phyloP scores from a whole-genome alignment of 306 rosid genomes.

The Psophocarpus tetragonolobus region DNA sequence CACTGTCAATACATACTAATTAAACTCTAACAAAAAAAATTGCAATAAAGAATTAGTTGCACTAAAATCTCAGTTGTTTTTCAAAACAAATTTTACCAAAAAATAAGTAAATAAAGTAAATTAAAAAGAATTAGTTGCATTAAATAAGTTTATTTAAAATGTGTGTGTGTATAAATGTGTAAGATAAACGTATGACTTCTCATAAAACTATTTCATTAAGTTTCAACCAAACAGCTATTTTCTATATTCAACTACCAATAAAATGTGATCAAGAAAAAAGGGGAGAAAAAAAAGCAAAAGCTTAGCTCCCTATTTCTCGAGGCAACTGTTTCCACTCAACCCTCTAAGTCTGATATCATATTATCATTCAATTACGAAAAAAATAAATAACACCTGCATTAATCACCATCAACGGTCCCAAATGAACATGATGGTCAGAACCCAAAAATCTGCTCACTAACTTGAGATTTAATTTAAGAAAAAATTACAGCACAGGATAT shows the following conservation, averaged over 20 bases:
- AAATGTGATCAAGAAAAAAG: neutral
- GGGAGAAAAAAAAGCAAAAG: neutral
- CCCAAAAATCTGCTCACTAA: constrained; percentile 50
- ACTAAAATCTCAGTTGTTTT: too few relatives aligned
- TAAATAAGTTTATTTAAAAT: too few relatives aligned
- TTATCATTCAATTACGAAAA: constrained; percentile 25
- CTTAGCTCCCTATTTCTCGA: neutral
- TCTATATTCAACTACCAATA: neutral
- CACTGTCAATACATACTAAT: too few relatives aligned
- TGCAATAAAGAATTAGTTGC: too few relatives aligned
- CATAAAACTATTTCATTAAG: neutral
- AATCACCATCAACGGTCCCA: constrained; percentile 31
- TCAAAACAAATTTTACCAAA: too few relatives aligned
- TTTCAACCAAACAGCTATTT: neutral
- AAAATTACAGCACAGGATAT: constrained; percentile 61
- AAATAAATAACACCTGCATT: constrained; percentile 47
- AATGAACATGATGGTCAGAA: constrained; percentile 38
- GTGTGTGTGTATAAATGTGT: too few relatives aligned
- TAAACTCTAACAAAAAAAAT: too few relatives aligned
- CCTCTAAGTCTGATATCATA: constrained; percentile 10
- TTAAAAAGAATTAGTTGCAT: too few relatives aligned
- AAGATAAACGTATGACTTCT: neutral
- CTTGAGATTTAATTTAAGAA: constrained; percentile 36
- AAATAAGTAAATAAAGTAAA: too few relatives aligned
- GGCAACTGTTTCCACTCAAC: constrained; percentile 14